Base-by-base conservation (phyloP, 2,329 filamentous ascomycete species). In the Ascochyta clinopodiicola region DNA sequence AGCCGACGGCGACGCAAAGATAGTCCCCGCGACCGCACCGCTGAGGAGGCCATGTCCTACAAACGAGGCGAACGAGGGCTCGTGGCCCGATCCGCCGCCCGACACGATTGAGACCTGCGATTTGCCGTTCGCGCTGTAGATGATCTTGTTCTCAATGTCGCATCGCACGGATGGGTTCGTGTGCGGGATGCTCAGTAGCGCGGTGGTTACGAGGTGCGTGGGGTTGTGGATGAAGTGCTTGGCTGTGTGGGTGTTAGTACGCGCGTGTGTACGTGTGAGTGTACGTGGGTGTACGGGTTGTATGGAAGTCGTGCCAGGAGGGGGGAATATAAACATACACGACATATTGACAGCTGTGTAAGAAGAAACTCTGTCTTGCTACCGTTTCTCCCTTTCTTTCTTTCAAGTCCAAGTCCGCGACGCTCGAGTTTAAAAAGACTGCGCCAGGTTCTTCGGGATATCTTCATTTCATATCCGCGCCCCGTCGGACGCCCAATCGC, bases 211-310 rank as follows among this genome's bases (percentile, higher is more conserved):
- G 46, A 97, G 86, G 69, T 89, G 84, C 48, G 87, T 86, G 37
- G 92, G 87, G 73, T 96, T 90, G 75, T 92, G 87, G 81, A 96
- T 86, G 81, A 97, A 96, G 79, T 97, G 93, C 81, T 95, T 96
- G 59, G 69, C 78, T 78, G 55, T 4, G n/a, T 15, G 19, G 9
- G 13, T 21, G 17, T 43, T 22, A 32, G 45, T 4, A 2, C 12
- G 12, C 29, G 29, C 29, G 12, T 10, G 15, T 3, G 29, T 13
- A 31, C 12, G 12, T 15, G 12, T 15, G 17, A 13, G 29, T 13
- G 29, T 2, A 2, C 6, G 29, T 9, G 25, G 1, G 29, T 31
- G 10, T 17, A 17, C 17, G 17, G 17, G 17, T 17, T 17, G 17
- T 17, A 17, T 17, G 17, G 17, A 17, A 17, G 17, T 17, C 17